Conservation (phyloP, 2,329 filamentous ascomycete species). For the Fusarium luffae region DNA sequence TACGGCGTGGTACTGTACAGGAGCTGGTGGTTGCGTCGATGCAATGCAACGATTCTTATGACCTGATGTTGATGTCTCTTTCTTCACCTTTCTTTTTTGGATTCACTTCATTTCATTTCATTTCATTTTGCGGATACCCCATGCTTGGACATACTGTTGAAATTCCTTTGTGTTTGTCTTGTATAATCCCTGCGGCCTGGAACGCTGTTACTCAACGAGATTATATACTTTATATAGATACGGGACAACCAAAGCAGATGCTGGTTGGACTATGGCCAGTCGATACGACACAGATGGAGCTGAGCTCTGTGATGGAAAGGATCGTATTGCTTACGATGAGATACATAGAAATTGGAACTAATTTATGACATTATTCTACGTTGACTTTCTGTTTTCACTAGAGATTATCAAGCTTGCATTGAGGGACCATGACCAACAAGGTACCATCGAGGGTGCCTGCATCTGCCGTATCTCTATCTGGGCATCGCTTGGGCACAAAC, state of each 20-base stretch:
- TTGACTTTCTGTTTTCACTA: background rate
- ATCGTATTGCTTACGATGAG: slow-evolving; percentile 6
- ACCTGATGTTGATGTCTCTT: slow-evolving; percentile 29
- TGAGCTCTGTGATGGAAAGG: slow-evolving; percentile 28
- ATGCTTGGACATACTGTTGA: slow-evolving; percentile 36
- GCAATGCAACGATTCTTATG: slow-evolving; percentile 41
- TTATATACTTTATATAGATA: slow-evolving; percentile 31
- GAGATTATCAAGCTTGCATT: background rate
- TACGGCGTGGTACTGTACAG: slow-evolving; percentile 1
- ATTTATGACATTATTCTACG: background rate
- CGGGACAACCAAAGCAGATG: slow-evolving; percentile 1
- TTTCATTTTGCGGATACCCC: slow-evolving; percentile 38
- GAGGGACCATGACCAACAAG: background rate
- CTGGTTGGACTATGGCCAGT: slow-evolving; percentile 17
- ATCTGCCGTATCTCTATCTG: background rate
- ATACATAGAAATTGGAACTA: slow-evolving; percentile 8
- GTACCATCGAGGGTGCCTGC: background rate
- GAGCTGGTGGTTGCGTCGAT: slow-evolving; percentile 27
- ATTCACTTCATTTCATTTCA: slow-evolving; percentile 20
- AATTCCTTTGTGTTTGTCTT: slow-evolving; percentile 32
- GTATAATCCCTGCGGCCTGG: slow-evolving; percentile 25
- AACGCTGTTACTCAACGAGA: slow-evolving; percentile 13
- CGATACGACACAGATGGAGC: slow-evolving; percentile 19
- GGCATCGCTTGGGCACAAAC: background rate
- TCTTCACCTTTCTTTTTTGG: slow-evolving; percentile 14